Percentiles rank a stretch among this genome's conserved stretches.
Evolutionary conservation across 2,329 filamentous ascomycete species (phyloP).

Genomic region (Corynespora cassiicola): DNA sequence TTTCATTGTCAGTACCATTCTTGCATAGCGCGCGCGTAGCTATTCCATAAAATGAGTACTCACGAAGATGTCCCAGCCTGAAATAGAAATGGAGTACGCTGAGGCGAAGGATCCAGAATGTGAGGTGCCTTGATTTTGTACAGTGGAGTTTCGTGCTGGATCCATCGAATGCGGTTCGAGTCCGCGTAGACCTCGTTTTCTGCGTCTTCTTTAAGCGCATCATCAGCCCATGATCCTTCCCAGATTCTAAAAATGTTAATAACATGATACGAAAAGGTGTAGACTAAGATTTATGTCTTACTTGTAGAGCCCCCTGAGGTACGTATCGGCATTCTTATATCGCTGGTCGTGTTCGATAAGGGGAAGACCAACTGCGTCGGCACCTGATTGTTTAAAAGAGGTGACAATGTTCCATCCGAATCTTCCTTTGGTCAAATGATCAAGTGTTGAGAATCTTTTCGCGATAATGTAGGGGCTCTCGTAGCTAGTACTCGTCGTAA

Average conservation of each 20-base stretch:
- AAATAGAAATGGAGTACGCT: conserved; percentile 70
- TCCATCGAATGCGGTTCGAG: conserved; percentile 63
- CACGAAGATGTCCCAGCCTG: conserved; percentile 68
- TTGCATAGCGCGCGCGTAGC: too few species aligned
- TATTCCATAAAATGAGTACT: neutral
- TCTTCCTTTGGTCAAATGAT: conserved; percentile 68
- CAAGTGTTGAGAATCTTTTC: conserved; percentile 66
- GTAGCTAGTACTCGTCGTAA: conserved; percentile 70
- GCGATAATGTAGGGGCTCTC: conserved; percentile 71
- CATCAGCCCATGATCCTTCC: conserved; percentile 68
- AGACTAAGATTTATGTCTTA: too few species aligned
- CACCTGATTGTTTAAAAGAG: conserved; percentile 68
- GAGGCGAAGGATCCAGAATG: conserved; percentile 69
- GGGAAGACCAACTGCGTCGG: conserved; percentile 29
- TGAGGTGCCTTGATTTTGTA: conserved; percentile 70
- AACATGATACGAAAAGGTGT: neutral
- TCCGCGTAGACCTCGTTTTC: conserved; percentile 64
- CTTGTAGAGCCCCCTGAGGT: conserved; percentile 71
- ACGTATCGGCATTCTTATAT: conserved; percentile 71
- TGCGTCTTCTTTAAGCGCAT: conserved; percentile 66
- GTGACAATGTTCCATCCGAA: conserved; percentile 63
- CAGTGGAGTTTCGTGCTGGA: conserved; percentile 65
- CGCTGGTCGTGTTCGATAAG: conserved; percentile 66
- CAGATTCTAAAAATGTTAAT: conserved; percentile 46
- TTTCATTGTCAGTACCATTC: too few species aligned